These are phyloP conservation scores for Massariosphaeria phaeospora DNA, from an alignment of 495 filamentous ascomycete genomes.

Conservation along the genomic window DNA sequence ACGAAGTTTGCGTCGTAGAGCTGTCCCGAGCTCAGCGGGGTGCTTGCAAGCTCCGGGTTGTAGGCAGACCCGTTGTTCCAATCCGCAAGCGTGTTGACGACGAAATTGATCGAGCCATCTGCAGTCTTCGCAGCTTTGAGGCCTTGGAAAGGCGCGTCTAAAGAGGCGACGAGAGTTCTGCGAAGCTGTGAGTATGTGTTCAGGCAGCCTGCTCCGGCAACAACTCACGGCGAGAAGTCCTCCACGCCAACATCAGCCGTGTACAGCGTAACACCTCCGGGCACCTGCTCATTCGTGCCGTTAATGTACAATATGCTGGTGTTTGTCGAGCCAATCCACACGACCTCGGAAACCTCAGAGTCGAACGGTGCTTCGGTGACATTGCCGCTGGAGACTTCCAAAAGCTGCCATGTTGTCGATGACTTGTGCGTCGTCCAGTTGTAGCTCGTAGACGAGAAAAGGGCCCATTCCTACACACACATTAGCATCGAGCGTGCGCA, in stretches of 20 bases:
- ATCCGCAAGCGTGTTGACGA: conserved; percentile 50
- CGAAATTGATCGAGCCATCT: conserved; percentile 29
- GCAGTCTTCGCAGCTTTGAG: conserved; percentile 30
- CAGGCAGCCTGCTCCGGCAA: not conserved
- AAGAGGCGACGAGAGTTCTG: conserved; percentile 20
- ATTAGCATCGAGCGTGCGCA: not conserved
- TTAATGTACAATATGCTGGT: conserved; percentile 47
- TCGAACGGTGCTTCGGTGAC: conserved; percentile 23
- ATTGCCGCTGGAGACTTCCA: conserved; percentile 18
- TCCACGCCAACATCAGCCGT: conserved; percentile 33
- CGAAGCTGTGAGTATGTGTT: not conserved
- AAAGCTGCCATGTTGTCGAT: conserved; percentile 17
- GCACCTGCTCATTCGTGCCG: conserved; percentile 44
- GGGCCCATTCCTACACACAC: conserved; percentile 11
- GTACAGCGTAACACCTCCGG: conserved; percentile 45
- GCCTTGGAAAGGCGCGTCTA: conserved; percentile 29
- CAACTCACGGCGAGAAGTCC: conserved; percentile 13
- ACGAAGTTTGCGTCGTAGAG: conserved; percentile 69
- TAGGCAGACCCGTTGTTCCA: conserved; percentile 55
- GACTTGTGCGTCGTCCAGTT: conserved; percentile 29
- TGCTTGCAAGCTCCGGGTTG: conserved; percentile 54
- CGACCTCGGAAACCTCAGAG: conserved; percentile 21
- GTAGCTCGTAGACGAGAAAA: conserved; percentile 23
- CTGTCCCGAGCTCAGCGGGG: conserved; percentile 55
- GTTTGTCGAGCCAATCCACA: conserved; percentile 19